A percentile compares a stretch with the other conserved stretches of the same genome.
phyloP scores from a whole-genome alignment of 2,329 filamentous ascomycete genomes.

The Trichoderma cornu-damae region DNA sequence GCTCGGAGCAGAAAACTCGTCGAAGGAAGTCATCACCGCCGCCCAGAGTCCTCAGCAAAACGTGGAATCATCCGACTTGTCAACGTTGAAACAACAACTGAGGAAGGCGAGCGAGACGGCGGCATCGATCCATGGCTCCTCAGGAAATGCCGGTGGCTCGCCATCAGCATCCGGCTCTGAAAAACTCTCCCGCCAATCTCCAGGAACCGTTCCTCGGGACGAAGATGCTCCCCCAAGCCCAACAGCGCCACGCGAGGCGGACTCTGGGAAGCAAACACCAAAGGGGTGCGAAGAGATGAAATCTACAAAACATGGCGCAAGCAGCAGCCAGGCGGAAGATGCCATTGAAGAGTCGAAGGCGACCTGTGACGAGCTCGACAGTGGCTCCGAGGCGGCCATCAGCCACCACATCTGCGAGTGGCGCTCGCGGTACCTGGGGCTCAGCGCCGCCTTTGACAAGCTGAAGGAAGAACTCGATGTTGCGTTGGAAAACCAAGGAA shows the following conservation, averaged over 20 bases:
- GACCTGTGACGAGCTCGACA: background rate
- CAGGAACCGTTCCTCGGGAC: background rate
- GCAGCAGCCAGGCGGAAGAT: background rate
- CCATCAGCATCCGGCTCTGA: background rate
- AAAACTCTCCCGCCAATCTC: background rate
- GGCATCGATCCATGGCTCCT: background rate
- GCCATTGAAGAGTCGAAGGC: background rate
- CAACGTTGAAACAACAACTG: slow-evolving; percentile 14
- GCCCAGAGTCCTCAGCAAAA: background rate
- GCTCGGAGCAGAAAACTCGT: background rate
- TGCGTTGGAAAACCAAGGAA: slow-evolving; percentile 1
- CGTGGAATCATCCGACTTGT: background rate
- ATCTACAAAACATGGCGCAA: background rate
- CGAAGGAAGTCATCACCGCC: background rate
- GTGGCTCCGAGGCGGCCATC: background rate
- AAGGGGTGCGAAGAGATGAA: background rate
- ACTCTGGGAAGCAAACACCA: background rate
- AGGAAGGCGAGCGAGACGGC: background rate
- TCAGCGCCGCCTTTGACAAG: slow-evolving; percentile 15
- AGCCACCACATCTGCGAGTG: slow-evolving; percentile 16
- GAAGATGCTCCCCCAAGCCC: background rate
- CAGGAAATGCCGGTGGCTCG: background rate
- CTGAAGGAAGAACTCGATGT: slow-evolving; percentile 9
- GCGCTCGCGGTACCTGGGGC: slow-evolving; percentile 14
- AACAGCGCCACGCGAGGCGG: background rate